phyloP scores from a whole-genome alignment of 2,329 filamentous ascomycete species.

The Fonsecaea multimorphosa region DNA sequence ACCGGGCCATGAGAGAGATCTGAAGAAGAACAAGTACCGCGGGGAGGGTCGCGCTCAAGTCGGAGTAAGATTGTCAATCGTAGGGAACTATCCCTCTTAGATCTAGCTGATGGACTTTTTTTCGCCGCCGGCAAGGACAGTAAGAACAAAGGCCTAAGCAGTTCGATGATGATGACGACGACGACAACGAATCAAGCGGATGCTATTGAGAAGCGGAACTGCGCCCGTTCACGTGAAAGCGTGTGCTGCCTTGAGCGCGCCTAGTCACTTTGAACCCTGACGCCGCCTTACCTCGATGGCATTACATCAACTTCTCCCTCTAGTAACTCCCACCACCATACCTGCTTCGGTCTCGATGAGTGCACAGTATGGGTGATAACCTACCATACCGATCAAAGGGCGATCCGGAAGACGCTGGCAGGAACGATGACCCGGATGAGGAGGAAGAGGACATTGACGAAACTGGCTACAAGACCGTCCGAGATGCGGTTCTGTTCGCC shows the following conservation, averaged over 20 bases:
- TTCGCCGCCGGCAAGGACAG: background rate
- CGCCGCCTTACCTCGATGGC: constrained; percentile 2
- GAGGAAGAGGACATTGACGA: constrained; percentile 57
- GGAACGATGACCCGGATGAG: constrained; percentile 48
- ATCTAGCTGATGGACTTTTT: background rate
- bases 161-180: constrained; percentile 4
- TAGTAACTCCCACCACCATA: background rate
- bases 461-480: constrained; percentile 80
- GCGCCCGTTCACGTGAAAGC: constrained; percentile 22
- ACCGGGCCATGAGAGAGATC: constrained; percentile 26
- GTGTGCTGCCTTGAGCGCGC: constrained; percentile 11
- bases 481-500: constrained; percentile 97
- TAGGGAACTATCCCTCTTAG: background rate
- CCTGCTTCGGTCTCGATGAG: background rate
- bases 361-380: constrained; percentile 33
- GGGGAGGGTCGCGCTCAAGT: background rate
- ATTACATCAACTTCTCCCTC: constrained; percentile 13
- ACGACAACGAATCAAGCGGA: background rate
- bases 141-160: background rate
- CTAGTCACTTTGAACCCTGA: too few species aligned
- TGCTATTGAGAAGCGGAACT: background rate
- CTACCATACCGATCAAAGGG: constrained; percentile 42
- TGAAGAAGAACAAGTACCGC: background rate
- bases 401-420: constrained; percentile 45
- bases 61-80: background rate